A percentile compares a stretch with the other conserved stretches of the same genome.
phyloP scores from a whole-genome alignment of 164 flowering plant species.

The Akebia trifoliata region DNA sequence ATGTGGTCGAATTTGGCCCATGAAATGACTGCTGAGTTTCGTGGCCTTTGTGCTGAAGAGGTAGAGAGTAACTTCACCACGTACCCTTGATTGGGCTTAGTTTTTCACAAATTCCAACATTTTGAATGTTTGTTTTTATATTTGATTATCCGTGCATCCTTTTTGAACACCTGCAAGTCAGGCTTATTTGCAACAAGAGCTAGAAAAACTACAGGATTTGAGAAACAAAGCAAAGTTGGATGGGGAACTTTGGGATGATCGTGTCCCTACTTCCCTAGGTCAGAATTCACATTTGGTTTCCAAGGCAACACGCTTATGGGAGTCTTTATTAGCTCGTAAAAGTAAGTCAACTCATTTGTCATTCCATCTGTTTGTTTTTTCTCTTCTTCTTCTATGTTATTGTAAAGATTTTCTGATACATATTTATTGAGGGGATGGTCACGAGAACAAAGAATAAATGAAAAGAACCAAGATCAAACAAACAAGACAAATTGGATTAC shows the following conservation, averaged over 20 bases:
- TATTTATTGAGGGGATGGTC: too few relatives aligned
- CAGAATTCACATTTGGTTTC: conserved; percentile 95
- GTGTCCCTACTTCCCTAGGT: conserved; percentile 68
- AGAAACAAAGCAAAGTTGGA: conserved; percentile 89
- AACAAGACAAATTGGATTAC: too few relatives aligned
- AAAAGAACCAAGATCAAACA: too few relatives aligned
- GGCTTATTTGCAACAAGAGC: conserved; percentile 99
- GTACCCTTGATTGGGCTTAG: conserved; percentile 1
- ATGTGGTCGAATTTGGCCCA: conserved; percentile 98
- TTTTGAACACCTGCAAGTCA: conserved; percentile 29
- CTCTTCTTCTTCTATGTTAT: neutral
- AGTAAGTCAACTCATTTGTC: conserved; percentile 39
- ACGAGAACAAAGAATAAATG: too few relatives aligned
- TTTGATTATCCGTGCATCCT: conserved; percentile 1
- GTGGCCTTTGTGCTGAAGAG: conserved; percentile 99
- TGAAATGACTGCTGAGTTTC: conserved; percentile 99
- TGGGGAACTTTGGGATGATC: conserved; percentile 93
- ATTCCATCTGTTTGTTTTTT: neutral
- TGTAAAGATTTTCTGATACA: too few relatives aligned
- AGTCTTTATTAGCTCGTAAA: conserved; percentile 81
- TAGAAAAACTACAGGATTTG: conserved; percentile 88
- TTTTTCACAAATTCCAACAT: neutral
- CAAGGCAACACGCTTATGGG: conserved; percentile 97
- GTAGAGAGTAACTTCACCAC: conserved; percentile 34
- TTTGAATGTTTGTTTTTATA: neutral